These are phyloP conservation scores for Periconia sp. DNA, from an alignment of 2,329 filamentous ascomycete genomes.

Conservation along the genomic window DNA sequence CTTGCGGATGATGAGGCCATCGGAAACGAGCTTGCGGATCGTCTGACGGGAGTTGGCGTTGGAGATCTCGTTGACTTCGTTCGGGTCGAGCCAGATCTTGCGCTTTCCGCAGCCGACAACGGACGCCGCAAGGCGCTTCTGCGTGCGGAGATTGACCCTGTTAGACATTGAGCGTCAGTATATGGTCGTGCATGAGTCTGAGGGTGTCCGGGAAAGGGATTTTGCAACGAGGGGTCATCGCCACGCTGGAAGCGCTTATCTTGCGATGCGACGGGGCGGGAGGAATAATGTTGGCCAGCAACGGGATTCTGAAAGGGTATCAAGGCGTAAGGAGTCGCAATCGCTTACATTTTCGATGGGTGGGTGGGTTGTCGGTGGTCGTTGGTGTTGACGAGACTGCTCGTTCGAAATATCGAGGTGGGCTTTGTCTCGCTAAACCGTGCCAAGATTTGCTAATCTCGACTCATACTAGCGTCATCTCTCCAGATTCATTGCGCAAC, in stretches of 20 bases:
- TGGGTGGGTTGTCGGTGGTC: constrained; percentile 45
- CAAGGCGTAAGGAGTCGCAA: constrained; percentile 22
- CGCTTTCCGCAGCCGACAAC: constrained; percentile 99
- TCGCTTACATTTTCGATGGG: constrained; percentile 52
- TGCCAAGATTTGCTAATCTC: too few relatives aligned
- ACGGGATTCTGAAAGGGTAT: constrained; percentile 23
- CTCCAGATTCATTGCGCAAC: too few relatives aligned
- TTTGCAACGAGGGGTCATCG: constrained; percentile 43
- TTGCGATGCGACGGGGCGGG: constrained; percentile 28
- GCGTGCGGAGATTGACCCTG: constrained; percentile 99
- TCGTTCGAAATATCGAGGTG: constrained; percentile 3
- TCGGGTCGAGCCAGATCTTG: constrained; percentile 99
- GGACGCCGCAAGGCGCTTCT: constrained; percentile 99
- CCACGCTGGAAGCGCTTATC: constrained; percentile 34
- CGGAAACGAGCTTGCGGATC: constrained; percentile 98
- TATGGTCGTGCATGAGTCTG: constrained; percentile 22
- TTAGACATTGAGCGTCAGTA: constrained; percentile 37
- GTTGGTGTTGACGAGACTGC: constrained; percentile 28
- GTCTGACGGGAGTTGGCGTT: constrained; percentile 99
- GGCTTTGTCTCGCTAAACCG: too few relatives aligned
- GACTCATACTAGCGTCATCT: too few relatives aligned
- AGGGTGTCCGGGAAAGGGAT: constrained; percentile 22
- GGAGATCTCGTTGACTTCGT: constrained; percentile 98
- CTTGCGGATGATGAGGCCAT: constrained; percentile 99
- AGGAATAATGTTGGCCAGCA: constrained; percentile 20